phyloP scores from a whole-genome alignment of 371 early-diverging fungal species.

The Syncephalastrum monosporum region DNA sequence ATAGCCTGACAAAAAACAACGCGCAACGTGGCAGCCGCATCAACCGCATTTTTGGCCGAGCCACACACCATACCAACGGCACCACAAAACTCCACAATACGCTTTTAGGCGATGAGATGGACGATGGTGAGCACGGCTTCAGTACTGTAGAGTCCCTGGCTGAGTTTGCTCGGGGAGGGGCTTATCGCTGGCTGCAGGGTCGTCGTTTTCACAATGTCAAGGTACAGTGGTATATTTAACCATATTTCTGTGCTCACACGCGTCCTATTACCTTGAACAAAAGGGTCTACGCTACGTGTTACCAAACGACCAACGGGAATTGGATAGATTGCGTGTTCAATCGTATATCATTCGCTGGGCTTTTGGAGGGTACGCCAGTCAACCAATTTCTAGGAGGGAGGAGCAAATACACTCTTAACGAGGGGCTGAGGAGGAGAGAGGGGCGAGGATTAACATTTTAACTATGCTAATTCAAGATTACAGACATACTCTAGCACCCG shows the following conservation, averaged over 20 bases:
- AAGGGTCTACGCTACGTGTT: slow-evolving; percentile 5
- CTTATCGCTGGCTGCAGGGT: slow-evolving; percentile 34
- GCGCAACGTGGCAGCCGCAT: too few species aligned
- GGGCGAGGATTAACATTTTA: too few species aligned
- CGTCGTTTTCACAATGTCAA: slow-evolving; percentile 13
- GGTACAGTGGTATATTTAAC: neutral
- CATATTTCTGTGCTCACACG: neutral
- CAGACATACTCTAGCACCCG: slow-evolving; percentile 3
- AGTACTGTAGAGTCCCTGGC: slow-evolving; percentile 6
- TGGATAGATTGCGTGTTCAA: slow-evolving; percentile 27
- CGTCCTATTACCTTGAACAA: neutral
- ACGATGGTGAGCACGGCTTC: neutral
- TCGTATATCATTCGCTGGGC: slow-evolving; percentile 29
- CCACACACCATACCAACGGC: neutral
- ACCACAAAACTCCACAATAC: too few species aligned
- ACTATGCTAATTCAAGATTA: slow-evolving; percentile 9
- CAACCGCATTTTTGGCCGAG: too few species aligned
- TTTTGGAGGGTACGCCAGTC: slow-evolving; percentile 25
- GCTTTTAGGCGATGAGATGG: neutral
- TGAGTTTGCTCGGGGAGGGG: slow-evolving; percentile 21
- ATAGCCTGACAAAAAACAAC: too few species aligned
- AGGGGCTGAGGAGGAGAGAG: too few species aligned
- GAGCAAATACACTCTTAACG: too few species aligned
- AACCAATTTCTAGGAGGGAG: too few species aligned
- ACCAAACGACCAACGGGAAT: slow-evolving; percentile 29